Evolutionary conservation across 148 eudicot genomes (phyloP), one percentile per base, ranked within the genome.

Genomic region (Vaccinium macrocarpon): DNA sequence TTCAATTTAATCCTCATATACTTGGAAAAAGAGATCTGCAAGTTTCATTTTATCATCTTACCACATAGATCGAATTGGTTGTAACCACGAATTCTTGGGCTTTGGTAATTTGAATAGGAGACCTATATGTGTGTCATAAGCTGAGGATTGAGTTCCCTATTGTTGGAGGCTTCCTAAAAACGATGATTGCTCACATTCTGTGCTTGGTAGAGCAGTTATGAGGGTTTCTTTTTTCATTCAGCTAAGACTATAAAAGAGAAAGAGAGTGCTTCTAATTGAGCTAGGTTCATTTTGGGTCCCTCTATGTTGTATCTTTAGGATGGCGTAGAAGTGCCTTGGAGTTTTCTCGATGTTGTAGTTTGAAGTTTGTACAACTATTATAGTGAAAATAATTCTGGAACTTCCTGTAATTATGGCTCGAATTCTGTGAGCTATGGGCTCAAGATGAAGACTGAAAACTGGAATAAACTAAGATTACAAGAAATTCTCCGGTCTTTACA

Each of bases 301-400:
- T 46, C 2, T 8, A 21, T 8, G 13, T 76, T 10, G 15, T 3
- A 19, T 76, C 29, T 48, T 48, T 48, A 35, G 48, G 27, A 21
- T 6, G 8, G n/a, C 25, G 0, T 42, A 49, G 6, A 9, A 25
- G 79, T 21, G 32, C 55, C 29, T 42, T 3, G 78, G 78, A 75
- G 27, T 75, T 75, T 42, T 75, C 9, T 42, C 8, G 46, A 71
- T 71, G 75, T 71, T 71, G 50, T 72, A 72, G 76, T 72, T 72
- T 14, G 50, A 38, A n/a, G 23, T 35, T 16, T 38, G 50, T 2
- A 72, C 50, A 16, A 13, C 48, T 72, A 7, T n/a, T 35, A 18
- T 35, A 35, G 49, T 35, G 7, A 25, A 25, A 66, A 5, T 68
- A 68, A 10, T 49, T 76, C 7, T 76, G 79, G 27, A 73, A 11